Base-by-base conservation (phyloP, 257 asterid genomes). In the Plectranthus barbatus region DNA sequence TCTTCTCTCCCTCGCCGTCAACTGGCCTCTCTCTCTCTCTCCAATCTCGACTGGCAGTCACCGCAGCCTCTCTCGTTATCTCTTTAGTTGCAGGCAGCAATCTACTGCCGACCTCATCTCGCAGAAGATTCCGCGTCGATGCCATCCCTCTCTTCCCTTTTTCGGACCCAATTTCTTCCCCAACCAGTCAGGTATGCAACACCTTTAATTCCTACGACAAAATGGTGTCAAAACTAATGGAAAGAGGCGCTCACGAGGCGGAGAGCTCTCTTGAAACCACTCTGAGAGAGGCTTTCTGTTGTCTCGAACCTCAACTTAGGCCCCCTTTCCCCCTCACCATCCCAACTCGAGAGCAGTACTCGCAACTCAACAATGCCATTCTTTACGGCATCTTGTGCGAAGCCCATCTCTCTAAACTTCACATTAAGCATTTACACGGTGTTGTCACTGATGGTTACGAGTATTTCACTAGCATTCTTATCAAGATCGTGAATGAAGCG, bases 361-460 rank as follows among this genome's bases (percentile, higher is more conserved):
- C 44, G 14, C 74, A 67, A 31, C 81, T 88, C 48, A 91, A 88
- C 72, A 77, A 76, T 40, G 94, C 95, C 31, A 77, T 91, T 62
- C 81, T 88, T 12, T 81, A 79, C 53, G 96, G 81, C 50, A 62
- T 86, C 74, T 60, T 88, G 24, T 57, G 74, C 58, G 88, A 91
- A 46, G 71, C 86, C 69, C 76, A 77, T 13, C 73, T 72, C 40
- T 79, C 77, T 18, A 70, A 70, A 64, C 72, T 86, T 34, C 94
- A 83, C 72, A 70, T 86, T 24, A 88, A 88, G 78, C 96, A 84
- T 69, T 72, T 91, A 23, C 94, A 91, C 29, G 94, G 83, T 15
- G 66, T 84, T 18, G 42, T 79, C 12, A 70, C 84, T 1, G 96
- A 91, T 66, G 98, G 94, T 6, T 88, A 74, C 26, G 69, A 55